These are phyloP conservation scores for Akanthomyces lecanii DNA, from an alignment of 2,329 filamentous ascomycete genomes.

Conservation along the genomic window DNA sequence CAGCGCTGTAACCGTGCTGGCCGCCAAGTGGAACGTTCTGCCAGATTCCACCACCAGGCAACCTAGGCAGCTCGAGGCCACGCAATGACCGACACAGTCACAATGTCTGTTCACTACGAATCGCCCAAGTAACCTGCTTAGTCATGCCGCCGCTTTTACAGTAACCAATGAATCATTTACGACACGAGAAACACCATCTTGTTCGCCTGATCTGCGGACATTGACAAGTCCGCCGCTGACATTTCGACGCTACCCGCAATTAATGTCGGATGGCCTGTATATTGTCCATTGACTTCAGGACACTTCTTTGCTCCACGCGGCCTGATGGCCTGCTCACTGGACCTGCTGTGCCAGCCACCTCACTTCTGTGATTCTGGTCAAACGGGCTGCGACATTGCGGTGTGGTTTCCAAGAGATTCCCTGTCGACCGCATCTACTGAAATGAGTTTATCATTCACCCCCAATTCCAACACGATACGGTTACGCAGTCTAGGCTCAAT, in stretches of 20 bases:
- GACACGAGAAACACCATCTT: not conserved
- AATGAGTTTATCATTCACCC: too few relatives aligned
- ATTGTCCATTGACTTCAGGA: not conserved
- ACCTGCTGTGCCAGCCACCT: too few relatives aligned
- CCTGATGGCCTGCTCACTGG: not conserved
- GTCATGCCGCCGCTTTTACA: constrained; percentile 1
- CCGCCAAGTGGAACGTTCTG: constrained; percentile 29
- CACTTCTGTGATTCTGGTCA: not conserved
- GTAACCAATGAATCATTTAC: not conserved
- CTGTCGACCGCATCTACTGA: too few relatives aligned
- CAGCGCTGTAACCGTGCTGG: constrained; percentile 11
- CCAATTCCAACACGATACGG: too few relatives aligned
- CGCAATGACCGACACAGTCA: constrained; percentile 11
- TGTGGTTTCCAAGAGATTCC: not conserved
- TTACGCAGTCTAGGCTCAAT: too few relatives aligned
- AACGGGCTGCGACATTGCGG: too few relatives aligned
- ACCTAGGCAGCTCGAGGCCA: constrained; percentile 16
- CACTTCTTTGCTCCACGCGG: not conserved
- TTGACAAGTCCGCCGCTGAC: not conserved
- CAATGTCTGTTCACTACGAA: not conserved
- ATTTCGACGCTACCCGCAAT: not conserved
- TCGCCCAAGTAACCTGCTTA: not conserved
- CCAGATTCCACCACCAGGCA: constrained; percentile 25
- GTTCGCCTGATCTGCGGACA: not conserved
- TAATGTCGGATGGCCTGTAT: not conserved